Evolutionary conservation across 2,329 filamentous ascomycete genomes (phyloP).

Genomic region (Aspergillus sp.): DNA sequence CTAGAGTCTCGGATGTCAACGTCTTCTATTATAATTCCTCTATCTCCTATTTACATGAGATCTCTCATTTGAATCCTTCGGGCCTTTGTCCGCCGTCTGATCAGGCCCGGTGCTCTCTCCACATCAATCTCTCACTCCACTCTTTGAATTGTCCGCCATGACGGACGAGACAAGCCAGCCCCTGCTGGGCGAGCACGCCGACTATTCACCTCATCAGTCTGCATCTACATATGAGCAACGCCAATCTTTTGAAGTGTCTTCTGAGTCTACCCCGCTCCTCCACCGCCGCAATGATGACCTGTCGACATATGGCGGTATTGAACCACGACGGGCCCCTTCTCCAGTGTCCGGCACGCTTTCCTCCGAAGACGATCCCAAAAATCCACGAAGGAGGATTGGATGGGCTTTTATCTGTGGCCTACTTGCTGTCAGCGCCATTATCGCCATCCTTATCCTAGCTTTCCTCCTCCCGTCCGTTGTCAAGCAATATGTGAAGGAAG

Average conservation of each 20-base stretch:
- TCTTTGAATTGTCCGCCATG: conserved; percentile 28
- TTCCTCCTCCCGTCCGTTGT: conserved; percentile 82
- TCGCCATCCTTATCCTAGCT: conserved; percentile 74
- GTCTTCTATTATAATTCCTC: not conserved
- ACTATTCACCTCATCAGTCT: conserved; percentile 25
- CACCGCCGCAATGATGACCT: conserved; percentile 39
- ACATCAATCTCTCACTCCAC: conserved; percentile 14
- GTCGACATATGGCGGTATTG: conserved; percentile 37
- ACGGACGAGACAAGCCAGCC: conserved; percentile 39
- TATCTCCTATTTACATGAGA: conserved; percentile 3
- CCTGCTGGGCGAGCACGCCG: conserved; percentile 33
- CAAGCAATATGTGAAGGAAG: conserved; percentile 84
- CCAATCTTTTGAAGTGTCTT: conserved; percentile 40
- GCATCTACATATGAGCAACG: conserved; percentile 24
- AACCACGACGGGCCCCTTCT: conserved; percentile 29
- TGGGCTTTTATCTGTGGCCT: conserved; percentile 78
- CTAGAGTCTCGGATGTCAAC: not conserved
- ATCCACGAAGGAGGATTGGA: conserved; percentile 47
- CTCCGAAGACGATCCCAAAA: conserved; percentile 21
- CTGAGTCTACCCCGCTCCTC: conserved; percentile 50
- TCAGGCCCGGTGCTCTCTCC: conserved; percentile 15
- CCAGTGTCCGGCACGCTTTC: conserved; percentile 26
- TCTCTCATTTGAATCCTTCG: conserved; percentile 1
- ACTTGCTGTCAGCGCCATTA: conserved; percentile 62
- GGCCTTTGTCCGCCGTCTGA: conserved; percentile 10